A percentile compares a stretch with the other conserved stretches of the same genome.
These are phyloP conservation scores for Hansenula sp. DNA, from an alignment of 1,139 yeast genomes.

Conservation along the genomic window DNA sequence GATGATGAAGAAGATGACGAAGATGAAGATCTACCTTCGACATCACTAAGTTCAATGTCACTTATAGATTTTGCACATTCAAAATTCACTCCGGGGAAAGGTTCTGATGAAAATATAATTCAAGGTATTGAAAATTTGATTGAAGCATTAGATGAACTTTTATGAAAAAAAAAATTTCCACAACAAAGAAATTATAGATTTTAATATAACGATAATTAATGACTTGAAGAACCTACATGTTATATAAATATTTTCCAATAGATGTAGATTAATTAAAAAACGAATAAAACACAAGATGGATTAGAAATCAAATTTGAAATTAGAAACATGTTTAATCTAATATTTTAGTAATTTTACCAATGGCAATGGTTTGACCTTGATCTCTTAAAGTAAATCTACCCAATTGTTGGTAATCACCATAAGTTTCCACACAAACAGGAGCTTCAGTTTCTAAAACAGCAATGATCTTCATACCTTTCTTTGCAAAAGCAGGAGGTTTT, in stretches of 20 bases:
- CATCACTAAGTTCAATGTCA: conserved; percentile 42
- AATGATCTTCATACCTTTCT: conserved; percentile 97
- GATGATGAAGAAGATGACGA: conserved; percentile 32
- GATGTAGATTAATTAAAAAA: not conserved
- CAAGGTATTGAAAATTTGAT: conserved; percentile 64
- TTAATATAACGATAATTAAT: not conserved
- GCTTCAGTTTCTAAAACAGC: conserved; percentile 83
- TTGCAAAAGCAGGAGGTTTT: conserved; percentile 97
- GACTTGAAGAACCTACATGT: not conserved
- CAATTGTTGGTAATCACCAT: conserved; percentile 86
- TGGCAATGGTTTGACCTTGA: conserved; percentile 97
- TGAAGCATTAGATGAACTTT: conserved; percentile 31
- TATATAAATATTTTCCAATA: not conserved
- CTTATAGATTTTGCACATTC: conserved; percentile 94
- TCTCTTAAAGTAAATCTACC: conserved; percentile 98
- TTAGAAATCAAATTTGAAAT: not conserved
- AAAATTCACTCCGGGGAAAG: conserved; percentile 53
- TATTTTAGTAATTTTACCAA: conserved; percentile 88
- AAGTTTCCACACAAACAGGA: conserved; percentile 92
- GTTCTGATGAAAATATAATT: conserved; percentile 68
- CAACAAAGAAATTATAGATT: no score
- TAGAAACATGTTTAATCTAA: conserved; percentile 31
- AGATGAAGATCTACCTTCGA: conserved; percentile 19
- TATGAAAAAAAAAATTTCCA: no score
- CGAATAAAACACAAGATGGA: not conserved